These are phyloP conservation scores for Hypoxylon sp. DNA, from an alignment of 2,329 filamentous ascomycete genomes.

Conservation along the genomic window DNA sequence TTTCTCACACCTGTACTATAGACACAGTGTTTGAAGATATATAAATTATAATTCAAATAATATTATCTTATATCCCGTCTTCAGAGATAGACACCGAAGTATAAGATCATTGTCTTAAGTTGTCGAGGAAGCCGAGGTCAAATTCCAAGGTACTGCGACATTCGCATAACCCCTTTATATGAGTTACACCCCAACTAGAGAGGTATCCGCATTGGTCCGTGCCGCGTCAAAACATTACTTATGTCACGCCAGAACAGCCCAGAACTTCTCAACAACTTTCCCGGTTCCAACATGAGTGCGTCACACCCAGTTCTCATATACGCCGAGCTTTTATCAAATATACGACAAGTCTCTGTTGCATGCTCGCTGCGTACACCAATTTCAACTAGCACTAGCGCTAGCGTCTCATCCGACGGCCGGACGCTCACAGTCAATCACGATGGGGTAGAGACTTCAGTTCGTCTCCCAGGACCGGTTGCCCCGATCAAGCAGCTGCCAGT, in stretches of 20 bases:
- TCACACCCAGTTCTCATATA: constrained; percentile 62
- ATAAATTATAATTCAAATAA: not conserved
- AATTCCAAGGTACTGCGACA: constrained; percentile 5
- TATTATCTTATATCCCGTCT: not conserved
- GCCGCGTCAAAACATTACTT: constrained; percentile 12
- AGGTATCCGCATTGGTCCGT: constrained; percentile 14
- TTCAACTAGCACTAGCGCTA: constrained; percentile 60
- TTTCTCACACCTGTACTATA: not conserved
- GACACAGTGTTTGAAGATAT: not conserved
- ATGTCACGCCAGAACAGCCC: constrained; percentile 18
- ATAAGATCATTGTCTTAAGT: not conserved
- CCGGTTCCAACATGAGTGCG: constrained; percentile 44
- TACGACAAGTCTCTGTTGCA: constrained; percentile 73
- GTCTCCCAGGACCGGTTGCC: constrained; percentile 62
- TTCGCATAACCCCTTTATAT: not conserved
- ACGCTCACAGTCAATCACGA: constrained; percentile 65
- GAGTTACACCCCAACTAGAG: not conserved
- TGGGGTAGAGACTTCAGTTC: constrained; percentile 54
- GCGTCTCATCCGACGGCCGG: constrained; percentile 62
- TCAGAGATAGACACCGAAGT: not conserved
- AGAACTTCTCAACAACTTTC: constrained; percentile 31
- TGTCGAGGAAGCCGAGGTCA: not conserved
- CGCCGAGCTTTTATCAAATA: constrained; percentile 75
- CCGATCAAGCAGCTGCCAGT: constrained; percentile 58
- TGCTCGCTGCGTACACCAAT: constrained; percentile 64